Conservation (phyloP, 2,329 filamentous ascomycete genomes). For the Cladosporium sp. region DNA sequence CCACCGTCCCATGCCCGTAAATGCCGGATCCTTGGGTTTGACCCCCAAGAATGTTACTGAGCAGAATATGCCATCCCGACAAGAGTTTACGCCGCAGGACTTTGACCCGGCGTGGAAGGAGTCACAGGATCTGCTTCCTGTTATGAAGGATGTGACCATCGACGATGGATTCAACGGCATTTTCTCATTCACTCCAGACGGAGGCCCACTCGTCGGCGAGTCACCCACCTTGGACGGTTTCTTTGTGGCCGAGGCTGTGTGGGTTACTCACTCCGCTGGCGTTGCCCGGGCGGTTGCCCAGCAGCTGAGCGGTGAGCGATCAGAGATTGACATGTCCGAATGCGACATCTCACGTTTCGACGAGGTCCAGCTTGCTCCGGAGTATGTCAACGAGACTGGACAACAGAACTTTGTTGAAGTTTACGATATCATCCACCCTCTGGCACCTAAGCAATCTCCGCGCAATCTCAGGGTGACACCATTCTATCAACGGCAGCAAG, state of each 20-base stretch:
- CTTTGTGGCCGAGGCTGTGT: slow-evolving; percentile 59
- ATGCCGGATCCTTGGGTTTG: slow-evolving; percentile 47
- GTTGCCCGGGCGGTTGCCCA: slow-evolving; percentile 57
- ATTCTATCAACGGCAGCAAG: slow-evolving; percentile 49
- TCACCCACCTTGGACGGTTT: slow-evolving; percentile 55
- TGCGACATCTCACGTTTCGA: slow-evolving; percentile 58
- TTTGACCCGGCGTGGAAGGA: slow-evolving; percentile 56
- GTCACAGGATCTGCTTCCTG: slow-evolving; percentile 49
- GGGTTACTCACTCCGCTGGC: slow-evolving; percentile 61
- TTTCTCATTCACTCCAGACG: slow-evolving; percentile 61
- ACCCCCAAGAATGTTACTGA: slow-evolving; percentile 52
- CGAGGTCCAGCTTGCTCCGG: slow-evolving; percentile 50
- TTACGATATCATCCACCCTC: slow-evolving; percentile 58
- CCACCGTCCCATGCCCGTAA: slow-evolving; percentile 55
- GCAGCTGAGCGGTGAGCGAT: slow-evolving; percentile 50
- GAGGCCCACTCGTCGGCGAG: slow-evolving; percentile 54
- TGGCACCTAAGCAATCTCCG: slow-evolving; percentile 52
- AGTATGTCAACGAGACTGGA: slow-evolving; percentile 54
- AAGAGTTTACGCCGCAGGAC: slow-evolving; percentile 54
- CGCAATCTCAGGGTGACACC: slow-evolving; percentile 55
- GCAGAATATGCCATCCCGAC: slow-evolving; percentile 57
- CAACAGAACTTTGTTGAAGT: slow-evolving; percentile 58
- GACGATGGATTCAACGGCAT: slow-evolving; percentile 59
- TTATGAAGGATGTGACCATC: slow-evolving; percentile 45
- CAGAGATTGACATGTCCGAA: slow-evolving; percentile 51